Percentiles rank a stretch among this genome's conserved stretches.
Evolutionary conservation across 441 rosid species (phyloP).

Genomic region (Bruguiera hainesii): DNA sequence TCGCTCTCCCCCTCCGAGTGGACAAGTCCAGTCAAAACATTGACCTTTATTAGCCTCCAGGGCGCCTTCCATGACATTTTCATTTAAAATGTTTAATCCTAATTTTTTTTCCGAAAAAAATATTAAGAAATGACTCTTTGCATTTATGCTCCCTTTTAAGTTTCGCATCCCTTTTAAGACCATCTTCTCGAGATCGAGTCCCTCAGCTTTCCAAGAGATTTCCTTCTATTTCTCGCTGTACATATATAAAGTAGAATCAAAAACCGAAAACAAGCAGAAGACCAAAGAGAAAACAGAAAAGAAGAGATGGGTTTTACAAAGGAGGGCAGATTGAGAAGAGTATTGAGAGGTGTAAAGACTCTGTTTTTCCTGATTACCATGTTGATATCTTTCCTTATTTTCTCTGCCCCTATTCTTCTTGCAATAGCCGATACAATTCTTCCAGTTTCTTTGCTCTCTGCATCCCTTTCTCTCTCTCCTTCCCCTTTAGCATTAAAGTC

Average conservation of each 20-base stretch:
- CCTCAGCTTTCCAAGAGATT: not conserved
- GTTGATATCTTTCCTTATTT: conserved; percentile 67
- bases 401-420: conserved; percentile 81
- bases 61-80: conserved; percentile 17
- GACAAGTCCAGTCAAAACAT: conserved; percentile 35
- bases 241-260: not conserved
- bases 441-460: conserved; percentile 78
- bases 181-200: not conserved
- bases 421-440: conserved; percentile 70
- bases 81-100: not conserved
- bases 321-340: conserved; percentile 48
- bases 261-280: not conserved
- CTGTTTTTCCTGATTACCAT: conserved; percentile 66
- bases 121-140: not conserved
- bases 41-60: conserved; percentile 2
- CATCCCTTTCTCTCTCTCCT: conserved; percentile 38
- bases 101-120: not conserved
- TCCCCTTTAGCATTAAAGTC: conserved; percentile 28
- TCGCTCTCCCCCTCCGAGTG: not conserved
- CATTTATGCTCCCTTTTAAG: not conserved
- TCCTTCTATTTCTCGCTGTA: not conserved
- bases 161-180: conserved; percentile 7
- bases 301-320: conserved; percentile 62
- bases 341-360: conserved; percentile 62
- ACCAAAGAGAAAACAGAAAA: not conserved